Percentiles rank a stretch among this genome's conserved stretches.
phyloP scores from a whole-genome alignment of 352 stramenopile genomes.

The Thraustotheca clavata region DNA sequence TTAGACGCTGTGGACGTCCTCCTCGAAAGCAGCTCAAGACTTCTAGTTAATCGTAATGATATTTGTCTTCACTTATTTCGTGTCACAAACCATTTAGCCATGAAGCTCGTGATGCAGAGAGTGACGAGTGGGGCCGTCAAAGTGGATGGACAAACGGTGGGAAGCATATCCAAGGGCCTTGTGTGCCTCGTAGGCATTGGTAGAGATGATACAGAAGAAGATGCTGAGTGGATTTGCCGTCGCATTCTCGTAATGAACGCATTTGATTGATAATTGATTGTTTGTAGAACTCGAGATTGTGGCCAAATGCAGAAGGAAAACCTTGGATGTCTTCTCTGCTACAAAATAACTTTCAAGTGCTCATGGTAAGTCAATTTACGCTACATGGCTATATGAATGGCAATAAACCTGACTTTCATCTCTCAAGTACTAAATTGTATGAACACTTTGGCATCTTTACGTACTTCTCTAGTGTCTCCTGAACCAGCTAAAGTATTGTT shows the following conservation, averaged over 20 bases:
- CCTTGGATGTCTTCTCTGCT: conserved; percentile 62
- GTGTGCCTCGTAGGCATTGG: conserved; percentile 76
- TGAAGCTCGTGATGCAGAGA: conserved; percentile 75
- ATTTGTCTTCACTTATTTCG: background rate
- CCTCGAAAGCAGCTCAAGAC: background rate
- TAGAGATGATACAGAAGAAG: conserved; percentile 63
- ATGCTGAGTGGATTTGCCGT: conserved; percentile 75
- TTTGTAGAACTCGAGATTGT: conserved; percentile 63
- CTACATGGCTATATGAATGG: conserved; percentile 67
- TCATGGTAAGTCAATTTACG: conserved; percentile 85
- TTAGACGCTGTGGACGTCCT: background rate
- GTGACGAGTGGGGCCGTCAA: conserved; percentile 70
- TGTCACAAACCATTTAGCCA: conserved; percentile 23
- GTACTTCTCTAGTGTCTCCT: conserved; percentile 39
- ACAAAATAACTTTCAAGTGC: conserved; percentile 56
- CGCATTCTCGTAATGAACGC: conserved; percentile 50
- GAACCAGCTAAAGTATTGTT: conserved; percentile 63
- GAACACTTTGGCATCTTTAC: background rate
- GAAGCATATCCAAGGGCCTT: conserved; percentile 62
- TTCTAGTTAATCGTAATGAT: background rate
- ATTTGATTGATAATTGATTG: background rate
- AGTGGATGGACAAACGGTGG: conserved; percentile 66
- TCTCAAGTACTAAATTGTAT: conserved; percentile 37
- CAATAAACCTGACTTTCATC: conserved; percentile 84
- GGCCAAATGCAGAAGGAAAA: conserved; percentile 46